Base-by-base conservation (phyloP, 192 early-diverging fungal genomes). In the Helicostylum pulchrum region DNA sequence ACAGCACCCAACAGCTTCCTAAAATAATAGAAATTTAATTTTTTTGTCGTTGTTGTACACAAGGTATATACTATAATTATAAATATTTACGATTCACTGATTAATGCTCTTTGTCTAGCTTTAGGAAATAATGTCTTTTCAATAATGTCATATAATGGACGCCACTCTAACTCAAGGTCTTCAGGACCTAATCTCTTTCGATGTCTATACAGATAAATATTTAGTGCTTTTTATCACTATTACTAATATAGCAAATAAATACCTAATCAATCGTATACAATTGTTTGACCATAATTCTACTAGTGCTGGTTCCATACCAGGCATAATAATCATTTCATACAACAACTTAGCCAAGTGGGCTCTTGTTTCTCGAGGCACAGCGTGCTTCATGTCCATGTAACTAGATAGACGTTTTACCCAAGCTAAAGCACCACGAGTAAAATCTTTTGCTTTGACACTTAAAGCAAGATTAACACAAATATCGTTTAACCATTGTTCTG, bases 151-250 rank as follows among this genome's bases (percentile, higher is more conserved):
- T 86, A 93, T 30, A 92, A 64, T 23, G 87, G 87, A 43, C 84
- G 62, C 93, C 93, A 95, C 31, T 87, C 82, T 31, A 95, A 71
- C n/a, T 73, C 66, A 6, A 95, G 58, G 48, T 84, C 83, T 11
- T 86, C 78, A 4, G 77, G 71, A 3, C 84, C 85, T 17, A 95
- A 66, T 62, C 80, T 52, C 19, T 83, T 77, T 73, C 89, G 82
- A 68, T 88, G 87, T 74, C 87, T 89, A 61, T 15, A 53, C 20
- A 58, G 1, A 32, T n/a, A n/a, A n/a, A n/a, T 4, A 8, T 26
- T 17, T 15, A 17, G 45, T 44, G 11, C 53, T 14, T 39, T 39
- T 3, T 39, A 3, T 39, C 4, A 39, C 6, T 10, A 65, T 81
- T 34, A 26, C 26, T 2, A 2, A 0, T 26, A 26, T 26, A 26